phyloP scores from a whole-genome alignment of 2,329 filamentous ascomycete genomes.

The Blastomyces gilchristii region DNA sequence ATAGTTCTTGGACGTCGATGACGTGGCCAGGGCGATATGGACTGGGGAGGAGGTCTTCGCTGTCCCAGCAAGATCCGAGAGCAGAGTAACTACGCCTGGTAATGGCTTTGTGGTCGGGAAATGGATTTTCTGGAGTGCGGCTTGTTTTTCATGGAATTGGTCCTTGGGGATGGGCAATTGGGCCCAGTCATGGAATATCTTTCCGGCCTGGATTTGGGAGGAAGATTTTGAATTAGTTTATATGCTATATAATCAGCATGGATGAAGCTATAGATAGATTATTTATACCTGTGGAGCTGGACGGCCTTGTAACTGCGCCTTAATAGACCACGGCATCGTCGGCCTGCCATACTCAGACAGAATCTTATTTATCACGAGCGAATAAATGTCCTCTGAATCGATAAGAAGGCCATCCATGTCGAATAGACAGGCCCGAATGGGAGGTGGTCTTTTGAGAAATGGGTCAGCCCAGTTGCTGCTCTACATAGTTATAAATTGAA shows the following conservation, averaged over 20 bases:
- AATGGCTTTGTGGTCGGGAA: slow-evolving; percentile 70
- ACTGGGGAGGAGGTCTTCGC: slow-evolving; percentile 40
- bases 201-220: slow-evolving; percentile 36
- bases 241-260: not conserved
- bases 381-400: slow-evolving; percentile 87
- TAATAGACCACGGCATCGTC: slow-evolving; percentile 80
- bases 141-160: slow-evolving; percentile 53
- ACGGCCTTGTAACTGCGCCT: slow-evolving; percentile 70
- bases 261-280: not conserved
- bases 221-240: not conserved
- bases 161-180: slow-evolving; percentile 65
- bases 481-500: not conserved
- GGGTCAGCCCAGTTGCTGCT: not conserved
- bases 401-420: slow-evolving; percentile 98
- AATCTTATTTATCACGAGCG: slow-evolving; percentile 68
- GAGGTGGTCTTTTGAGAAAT: slow-evolving; percentile 51
- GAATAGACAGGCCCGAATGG: slow-evolving; percentile 84
- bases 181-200: slow-evolving; percentile 71
- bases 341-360: slow-evolving; percentile 65
- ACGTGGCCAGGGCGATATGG: slow-evolving; percentile 79
- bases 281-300: slow-evolving; percentile 44
- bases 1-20: slow-evolving; percentile 62
- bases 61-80: slow-evolving; percentile 37
- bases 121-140: slow-evolving; percentile 54
- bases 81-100: slow-evolving; percentile 62